Evolutionary conservation across 1,139 yeast species (phyloP), one percentile per base, ranked within the genome.

Genomic region (Zygosaccharomyces sapae): DNA sequence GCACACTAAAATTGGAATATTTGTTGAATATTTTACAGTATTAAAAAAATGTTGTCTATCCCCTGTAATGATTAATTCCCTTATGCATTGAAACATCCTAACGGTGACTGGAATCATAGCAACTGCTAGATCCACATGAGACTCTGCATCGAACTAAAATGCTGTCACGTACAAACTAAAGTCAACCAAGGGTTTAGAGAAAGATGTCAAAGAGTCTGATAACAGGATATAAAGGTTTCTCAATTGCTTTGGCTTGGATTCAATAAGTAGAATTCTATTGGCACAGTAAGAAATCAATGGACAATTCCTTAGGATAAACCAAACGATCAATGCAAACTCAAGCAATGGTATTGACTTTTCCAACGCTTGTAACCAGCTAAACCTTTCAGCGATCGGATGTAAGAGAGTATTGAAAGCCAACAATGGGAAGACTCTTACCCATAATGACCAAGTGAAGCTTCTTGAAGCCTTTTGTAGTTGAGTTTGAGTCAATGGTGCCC

Each of bases 161-260:
- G 82, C 60, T 73, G 70, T 16, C 61, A 54, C 37, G 50, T 74
- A 75, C 16, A 79, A 65, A 9, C 79, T 76, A 22, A 83, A 69
- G 66, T 90, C 97, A 46, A 85, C 82, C 45, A 86, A 58, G 0
- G 87, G 86, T 62, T 82, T 83, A 9, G 86, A 72, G 61, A 84
- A 88, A 0, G 96, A 86, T 1, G 92, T 84, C 44, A 89, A 69
- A 3, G 88, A 81, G 70, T 89, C 97, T 5, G 95, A 81, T 7
- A 88, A 66, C 48, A 90, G 68, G 42, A 88, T 85, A 61, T 89
- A 96, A 49, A 86, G 85, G 25, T 86, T 80, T 59, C 96, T 83
- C 81, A 51, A 85, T 77, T 7, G 72, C 69, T 4, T 92, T 88
- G 41, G 69, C 40, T 18, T 76, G 41, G 42, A 83, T 70, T 53